Percentiles rank a stretch among this genome's conserved stretches.
These are phyloP conservation scores for Mrakia blollopis DNA, from an alignment of 768 basidiomycete species.

Conservation along the genomic window DNA sequence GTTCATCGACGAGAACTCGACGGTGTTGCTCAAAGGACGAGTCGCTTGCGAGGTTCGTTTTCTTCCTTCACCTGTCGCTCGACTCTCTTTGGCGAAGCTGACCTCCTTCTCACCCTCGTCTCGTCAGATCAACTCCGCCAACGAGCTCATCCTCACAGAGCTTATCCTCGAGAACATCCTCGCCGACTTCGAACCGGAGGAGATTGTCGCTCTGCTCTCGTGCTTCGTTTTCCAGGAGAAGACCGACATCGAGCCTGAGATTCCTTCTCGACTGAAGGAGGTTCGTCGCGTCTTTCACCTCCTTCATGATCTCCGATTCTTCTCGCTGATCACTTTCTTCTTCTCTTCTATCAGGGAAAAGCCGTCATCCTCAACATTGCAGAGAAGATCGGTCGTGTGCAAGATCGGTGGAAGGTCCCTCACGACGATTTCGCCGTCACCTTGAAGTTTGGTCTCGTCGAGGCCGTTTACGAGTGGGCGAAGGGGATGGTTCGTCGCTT, in stretches of 20 bases:
- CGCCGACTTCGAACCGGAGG: conserved; percentile 84
- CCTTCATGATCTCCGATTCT: no score
- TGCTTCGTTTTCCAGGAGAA: conserved; percentile 99
- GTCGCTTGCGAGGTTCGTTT: conserved; percentile 87
- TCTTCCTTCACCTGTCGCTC: neutral
- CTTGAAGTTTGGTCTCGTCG: conserved; percentile 85
- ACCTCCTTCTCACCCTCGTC: neutral
- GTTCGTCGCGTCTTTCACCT: no score
- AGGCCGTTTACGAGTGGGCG: conserved; percentile 99
- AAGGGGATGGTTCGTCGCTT: conserved; percentile 76
- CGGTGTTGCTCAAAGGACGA: conserved; percentile 89
- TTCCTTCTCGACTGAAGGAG: conserved; percentile 52
- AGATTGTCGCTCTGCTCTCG: conserved; percentile 91
- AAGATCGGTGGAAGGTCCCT: conserved; percentile 71
- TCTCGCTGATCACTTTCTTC: no score
- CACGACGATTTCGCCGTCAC: conserved; percentile 70
- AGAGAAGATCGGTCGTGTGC: conserved; percentile 71
- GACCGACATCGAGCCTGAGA: conserved; percentile 77
- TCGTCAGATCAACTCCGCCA: conserved; percentile 93
- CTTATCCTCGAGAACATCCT: conserved; percentile 93
- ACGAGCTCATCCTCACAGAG: conserved; percentile 92
- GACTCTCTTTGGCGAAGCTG: neutral
- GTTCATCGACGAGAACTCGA: conserved; percentile 93
- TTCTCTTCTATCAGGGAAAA: conserved; percentile 66
- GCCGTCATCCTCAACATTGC: conserved; percentile 71